Evolutionary conservation across 495 filamentous ascomycete genomes (phyloP).

Genomic region (Penicillium roqueforti): DNA sequence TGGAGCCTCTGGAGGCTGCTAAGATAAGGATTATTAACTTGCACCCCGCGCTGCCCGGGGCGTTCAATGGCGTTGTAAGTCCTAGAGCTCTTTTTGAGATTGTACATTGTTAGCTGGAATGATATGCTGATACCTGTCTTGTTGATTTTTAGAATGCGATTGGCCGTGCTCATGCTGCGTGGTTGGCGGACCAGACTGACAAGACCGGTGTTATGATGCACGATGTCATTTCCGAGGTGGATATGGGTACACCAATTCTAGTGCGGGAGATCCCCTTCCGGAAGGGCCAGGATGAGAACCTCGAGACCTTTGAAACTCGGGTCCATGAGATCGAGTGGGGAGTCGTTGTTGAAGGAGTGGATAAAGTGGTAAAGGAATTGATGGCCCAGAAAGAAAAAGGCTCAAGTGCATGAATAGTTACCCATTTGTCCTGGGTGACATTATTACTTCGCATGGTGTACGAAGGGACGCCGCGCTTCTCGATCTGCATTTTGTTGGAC

Average conservation of each 20-base stretch:
- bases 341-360: conserved; percentile 64
- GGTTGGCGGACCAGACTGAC: conserved; percentile 63
- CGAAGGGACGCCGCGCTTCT: not conserved
- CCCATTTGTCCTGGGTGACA: conserved; percentile 2
- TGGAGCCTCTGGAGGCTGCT: conserved; percentile 58
- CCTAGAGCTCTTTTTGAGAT: not conserved
- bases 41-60: conserved; percentile 73
- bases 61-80: conserved; percentile 69
- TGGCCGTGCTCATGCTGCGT: conserved; percentile 71
- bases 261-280: conserved; percentile 66
- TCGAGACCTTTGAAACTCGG: conserved; percentile 62
- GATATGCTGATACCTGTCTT: conserved; percentile 1
- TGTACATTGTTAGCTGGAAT: not conserved
- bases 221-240: conserved; percentile 79
- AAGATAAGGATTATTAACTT: conserved; percentile 76
- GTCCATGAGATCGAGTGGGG: conserved; percentile 70
- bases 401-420: conserved; percentile 11
- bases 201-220: conserved; percentile 93
- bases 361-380: conserved; percentile 50
- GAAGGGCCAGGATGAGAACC: conserved; percentile 55
- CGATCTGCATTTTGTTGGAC: not conserved
- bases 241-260: conserved; percentile 72
- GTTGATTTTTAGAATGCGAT: conserved; percentile 54
- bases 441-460: not conserved
- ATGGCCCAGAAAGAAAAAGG: conserved; percentile 26